phyloP scores from a whole-genome alignment of 2,329 filamentous ascomycete species.

The Exserohilum turcica region DNA sequence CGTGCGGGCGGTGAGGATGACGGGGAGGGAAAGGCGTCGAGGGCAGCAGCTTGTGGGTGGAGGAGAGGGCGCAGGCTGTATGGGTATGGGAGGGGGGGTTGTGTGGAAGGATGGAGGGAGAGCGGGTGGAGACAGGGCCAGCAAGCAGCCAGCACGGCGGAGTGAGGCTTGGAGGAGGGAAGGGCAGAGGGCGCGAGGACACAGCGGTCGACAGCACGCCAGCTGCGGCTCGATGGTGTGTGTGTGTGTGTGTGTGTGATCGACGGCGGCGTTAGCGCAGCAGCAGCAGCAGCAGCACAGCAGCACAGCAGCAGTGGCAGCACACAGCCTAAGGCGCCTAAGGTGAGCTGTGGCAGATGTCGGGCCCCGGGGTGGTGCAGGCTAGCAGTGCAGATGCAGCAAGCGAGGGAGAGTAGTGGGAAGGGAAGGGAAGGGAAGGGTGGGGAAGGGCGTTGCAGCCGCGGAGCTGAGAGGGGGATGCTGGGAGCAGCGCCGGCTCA shows the following conservation, averaged over 20 bases:
- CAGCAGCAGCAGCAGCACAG: too few species aligned
- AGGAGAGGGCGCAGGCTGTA: slow-evolving; percentile 4
- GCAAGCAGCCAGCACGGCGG: slow-evolving; percentile 11
- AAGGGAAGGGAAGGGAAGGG: not conserved
- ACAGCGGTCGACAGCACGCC: slow-evolving; percentile 10
- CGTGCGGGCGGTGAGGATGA: slow-evolving; percentile 1
- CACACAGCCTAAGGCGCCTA: slow-evolving; percentile 11
- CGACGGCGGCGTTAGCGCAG: slow-evolving; percentile 16
- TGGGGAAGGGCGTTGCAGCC: too few species aligned
- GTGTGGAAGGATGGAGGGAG: too few species aligned
- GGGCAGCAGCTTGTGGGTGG: not conserved
- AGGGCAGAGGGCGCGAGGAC: slow-evolving; percentile 7
- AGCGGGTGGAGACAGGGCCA: slow-evolving; percentile 3
- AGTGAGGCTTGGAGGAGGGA: slow-evolving; percentile 15
- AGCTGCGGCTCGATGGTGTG: slow-evolving; percentile 16
- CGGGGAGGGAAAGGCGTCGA: not conserved
- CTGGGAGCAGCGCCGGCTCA: not conserved
- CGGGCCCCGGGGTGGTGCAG: not conserved
- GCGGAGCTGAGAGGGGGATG: not conserved
- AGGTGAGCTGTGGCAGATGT: slow-evolving; percentile 6
- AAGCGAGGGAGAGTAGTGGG: not conserved
- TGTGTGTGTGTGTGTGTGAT: slow-evolving; percentile 15
- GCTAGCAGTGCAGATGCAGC: not conserved
- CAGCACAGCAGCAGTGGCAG: slow-evolving; percentile 9
- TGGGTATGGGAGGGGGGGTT: not conserved